phyloP scores from a whole-genome alignment of 208 protist genomes.

The Angomonas deanei region DNA sequence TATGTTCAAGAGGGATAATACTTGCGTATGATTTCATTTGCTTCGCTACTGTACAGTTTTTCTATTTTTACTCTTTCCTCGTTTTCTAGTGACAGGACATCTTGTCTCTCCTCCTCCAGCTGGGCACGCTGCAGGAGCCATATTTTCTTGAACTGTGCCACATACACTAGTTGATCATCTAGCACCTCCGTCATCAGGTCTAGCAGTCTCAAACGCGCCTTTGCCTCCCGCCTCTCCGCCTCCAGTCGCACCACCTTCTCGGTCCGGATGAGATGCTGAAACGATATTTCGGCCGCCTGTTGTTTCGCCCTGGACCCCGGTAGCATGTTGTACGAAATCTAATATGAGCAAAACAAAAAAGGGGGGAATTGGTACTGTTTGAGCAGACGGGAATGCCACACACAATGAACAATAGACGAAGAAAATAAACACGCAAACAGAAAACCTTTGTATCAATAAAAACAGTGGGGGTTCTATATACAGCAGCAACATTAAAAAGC shows the following conservation, averaged over 20 bases:
- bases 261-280: constrained; percentile 61
- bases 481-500: too few relatives aligned
- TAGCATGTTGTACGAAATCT: background rate
- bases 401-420: background rate
- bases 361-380: background rate
- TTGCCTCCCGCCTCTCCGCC: constrained; percentile 69
- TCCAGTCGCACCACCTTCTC: constrained; percentile 80
- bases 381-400: background rate
- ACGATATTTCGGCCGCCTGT: constrained; percentile 21
- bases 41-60: constrained; percentile 18
- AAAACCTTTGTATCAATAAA: background rate
- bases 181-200: constrained; percentile 60
- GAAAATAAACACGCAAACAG: background rate
- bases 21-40: constrained; percentile 22
- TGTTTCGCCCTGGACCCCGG: constrained; percentile 27
- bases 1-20: constrained; percentile 11
- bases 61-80: constrained; percentile 12
- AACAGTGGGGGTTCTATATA: background rate
- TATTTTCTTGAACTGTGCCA: constrained; percentile 78
- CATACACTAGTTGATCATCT: constrained; percentile 74
- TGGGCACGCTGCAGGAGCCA: constrained; percentile 66
- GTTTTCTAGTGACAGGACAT: constrained; percentile 45
- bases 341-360: constrained; percentile 18
- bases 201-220: constrained; percentile 58
- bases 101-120: constrained; percentile 49